Evolutionary conservation across 805 yeast genomes (phyloP).

Genomic region (Saccharomycopsis sp.): DNA sequence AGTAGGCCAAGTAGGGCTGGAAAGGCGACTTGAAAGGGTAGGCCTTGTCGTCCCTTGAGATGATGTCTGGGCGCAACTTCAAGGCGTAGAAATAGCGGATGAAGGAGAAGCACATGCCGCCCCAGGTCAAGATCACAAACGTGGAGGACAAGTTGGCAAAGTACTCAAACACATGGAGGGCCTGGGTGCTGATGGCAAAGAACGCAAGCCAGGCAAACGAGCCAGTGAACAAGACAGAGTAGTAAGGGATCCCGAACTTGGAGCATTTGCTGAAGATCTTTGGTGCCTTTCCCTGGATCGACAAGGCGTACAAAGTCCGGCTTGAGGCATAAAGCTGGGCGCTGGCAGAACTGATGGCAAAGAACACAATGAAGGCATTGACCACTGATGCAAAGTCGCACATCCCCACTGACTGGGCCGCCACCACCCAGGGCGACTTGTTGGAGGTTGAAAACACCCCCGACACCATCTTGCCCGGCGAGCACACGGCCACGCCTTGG

Average conservation of each 20-base stretch:
- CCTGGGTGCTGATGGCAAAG: slow-evolving; percentile 46
- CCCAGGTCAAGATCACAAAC: slow-evolving; percentile 73
- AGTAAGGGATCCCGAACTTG: slow-evolving; percentile 60
- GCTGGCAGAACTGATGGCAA: slow-evolving; percentile 46
- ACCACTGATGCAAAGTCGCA: slow-evolving; percentile 40
- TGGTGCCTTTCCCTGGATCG: slow-evolving; percentile 52
- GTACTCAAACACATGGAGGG: slow-evolving; percentile 57
- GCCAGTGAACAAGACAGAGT: slow-evolving; percentile 55
- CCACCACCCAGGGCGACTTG: slow-evolving; percentile 54
- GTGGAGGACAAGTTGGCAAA: slow-evolving; percentile 62
- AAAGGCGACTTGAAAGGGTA: slow-evolving; percentile 64
- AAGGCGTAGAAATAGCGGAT: slow-evolving; percentile 57
- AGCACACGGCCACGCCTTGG: slow-evolving; percentile 10
- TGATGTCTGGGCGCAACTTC: slow-evolving; percentile 52
- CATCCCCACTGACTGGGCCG: slow-evolving; percentile 42
- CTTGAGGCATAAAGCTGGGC: slow-evolving; percentile 50
- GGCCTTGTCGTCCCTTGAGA: slow-evolving; percentile 49
- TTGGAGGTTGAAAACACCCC: slow-evolving; percentile 31
- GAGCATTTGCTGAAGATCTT: slow-evolving; percentile 48
- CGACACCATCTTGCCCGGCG: slow-evolving; percentile 21
- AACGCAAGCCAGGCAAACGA: slow-evolving; percentile 52
- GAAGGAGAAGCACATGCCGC: slow-evolving; percentile 57
- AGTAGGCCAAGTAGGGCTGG: slow-evolving; percentile 58
- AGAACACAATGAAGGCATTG: slow-evolving; percentile 43
- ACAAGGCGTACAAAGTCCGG: slow-evolving; percentile 45